Conservation (phyloP, 805 yeast species). For the Isabelozyma heimii region DNA sequence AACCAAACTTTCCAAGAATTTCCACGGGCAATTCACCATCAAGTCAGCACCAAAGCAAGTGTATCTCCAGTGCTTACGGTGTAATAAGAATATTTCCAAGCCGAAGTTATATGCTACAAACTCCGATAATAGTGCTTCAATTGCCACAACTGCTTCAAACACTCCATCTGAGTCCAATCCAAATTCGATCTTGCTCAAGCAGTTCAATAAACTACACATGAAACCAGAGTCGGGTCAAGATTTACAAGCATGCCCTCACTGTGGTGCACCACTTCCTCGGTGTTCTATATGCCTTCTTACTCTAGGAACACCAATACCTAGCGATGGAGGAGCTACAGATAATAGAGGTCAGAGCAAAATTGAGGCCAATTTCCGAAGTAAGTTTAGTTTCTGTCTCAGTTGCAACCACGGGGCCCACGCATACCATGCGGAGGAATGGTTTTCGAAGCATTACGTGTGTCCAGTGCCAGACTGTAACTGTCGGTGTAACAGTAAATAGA, state of each 20-base stretch:
- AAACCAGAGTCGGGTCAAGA: constrained; percentile 17
- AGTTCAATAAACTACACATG: constrained; percentile 28
- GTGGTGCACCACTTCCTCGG: constrained; percentile 84
- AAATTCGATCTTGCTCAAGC: constrained; percentile 21
- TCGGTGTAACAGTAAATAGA: constrained; percentile 61
- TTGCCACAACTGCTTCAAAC: no score
- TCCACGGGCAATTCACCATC: constrained; percentile 45
- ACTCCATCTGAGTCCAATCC: background rate
- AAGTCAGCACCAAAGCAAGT: constrained; percentile 68
- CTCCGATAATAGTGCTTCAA: constrained; percentile 5
- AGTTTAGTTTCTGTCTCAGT: constrained; percentile 89
- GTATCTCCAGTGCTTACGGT: constrained; percentile 74
- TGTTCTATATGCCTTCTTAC: constrained; percentile 87
- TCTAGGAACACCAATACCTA: constrained; percentile 64
- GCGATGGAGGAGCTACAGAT: constrained; percentile 20
- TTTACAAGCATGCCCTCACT: constrained; percentile 63
- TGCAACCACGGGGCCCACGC: constrained; percentile 96
- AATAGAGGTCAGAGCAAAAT: constrained; percentile 10
- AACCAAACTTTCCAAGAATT: constrained; percentile 56
- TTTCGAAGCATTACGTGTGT: constrained; percentile 78
- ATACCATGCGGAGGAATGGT: constrained; percentile 96
- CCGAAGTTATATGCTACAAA: constrained; percentile 8
- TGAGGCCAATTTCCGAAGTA: constrained; percentile 57
- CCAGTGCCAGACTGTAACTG: constrained; percentile 95
- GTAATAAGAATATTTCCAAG: constrained; percentile 68